phyloP scores from a whole-genome alignment of 371 early-diverging fungal genomes.

The Lichtheimia ornata region DNA sequence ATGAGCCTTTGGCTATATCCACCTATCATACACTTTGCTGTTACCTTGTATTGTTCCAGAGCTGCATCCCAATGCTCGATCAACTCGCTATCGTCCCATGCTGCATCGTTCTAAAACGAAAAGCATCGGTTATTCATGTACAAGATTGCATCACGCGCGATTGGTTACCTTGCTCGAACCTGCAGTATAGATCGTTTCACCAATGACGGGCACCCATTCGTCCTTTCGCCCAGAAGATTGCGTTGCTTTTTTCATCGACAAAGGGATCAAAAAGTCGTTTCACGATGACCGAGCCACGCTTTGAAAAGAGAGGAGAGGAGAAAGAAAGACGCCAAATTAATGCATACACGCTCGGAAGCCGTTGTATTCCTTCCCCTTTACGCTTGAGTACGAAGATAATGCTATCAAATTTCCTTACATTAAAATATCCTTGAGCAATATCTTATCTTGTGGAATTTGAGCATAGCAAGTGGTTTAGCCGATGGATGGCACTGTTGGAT shows the following conservation, averaged over 20 bases:
- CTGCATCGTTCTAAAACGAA: constrained; percentile 31
- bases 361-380: no score
- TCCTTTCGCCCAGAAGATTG: neutral
- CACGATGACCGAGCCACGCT: no score
- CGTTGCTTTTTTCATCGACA: no score
- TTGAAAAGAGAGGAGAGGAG: no score
- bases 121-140: neutral
- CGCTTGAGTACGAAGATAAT: no score
- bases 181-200: constrained; percentile 14
- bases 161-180: neutral
- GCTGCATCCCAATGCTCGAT: constrained; percentile 65
- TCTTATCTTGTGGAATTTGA: no score
- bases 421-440: no score
- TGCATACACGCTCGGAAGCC: neutral
- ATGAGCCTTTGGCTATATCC: neutral
- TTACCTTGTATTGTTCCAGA: constrained; percentile 45
- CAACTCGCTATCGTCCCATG: constrained; percentile 64
- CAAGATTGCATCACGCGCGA: neutral
- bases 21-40: neutral
- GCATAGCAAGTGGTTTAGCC: no score
- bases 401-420: no score
- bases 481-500: no score
- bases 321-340: no score
- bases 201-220: constrained; percentile 12
- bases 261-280: no score